Conservation (phyloP, 1,284 basidiomycete genomes). For the Marasmius tenuissimus region DNA sequence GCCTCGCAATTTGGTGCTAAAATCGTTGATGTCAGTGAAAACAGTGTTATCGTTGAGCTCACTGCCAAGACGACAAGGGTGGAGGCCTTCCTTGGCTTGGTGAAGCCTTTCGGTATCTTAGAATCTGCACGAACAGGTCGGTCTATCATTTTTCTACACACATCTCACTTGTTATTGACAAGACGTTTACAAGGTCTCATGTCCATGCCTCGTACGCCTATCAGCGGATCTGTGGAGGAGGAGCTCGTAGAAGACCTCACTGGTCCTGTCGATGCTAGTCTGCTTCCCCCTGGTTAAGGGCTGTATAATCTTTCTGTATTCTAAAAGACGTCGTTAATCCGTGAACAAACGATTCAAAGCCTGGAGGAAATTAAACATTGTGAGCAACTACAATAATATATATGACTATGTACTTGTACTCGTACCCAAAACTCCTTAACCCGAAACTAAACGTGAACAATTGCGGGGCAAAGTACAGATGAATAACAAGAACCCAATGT, state of each 20-base stretch:
- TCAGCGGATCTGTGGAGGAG: constrained; percentile 65
- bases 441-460: background rate
- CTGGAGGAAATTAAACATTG: background rate
- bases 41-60: constrained; percentile 94
- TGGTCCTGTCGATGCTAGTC: constrained; percentile 75
- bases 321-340: background rate
- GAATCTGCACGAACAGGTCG: constrained; percentile 91
- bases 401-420: background rate
- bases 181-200: constrained; percentile 71
- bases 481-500: background rate
- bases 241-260: constrained; percentile 48
- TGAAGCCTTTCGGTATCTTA: constrained; percentile 94
- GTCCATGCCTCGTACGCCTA: constrained; percentile 95
- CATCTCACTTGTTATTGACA: background rate
- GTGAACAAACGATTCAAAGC: background rate
- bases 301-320: background rate
- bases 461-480: background rate
- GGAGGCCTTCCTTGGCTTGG: constrained; percentile 89
- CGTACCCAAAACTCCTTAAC: background rate
- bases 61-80: constrained; percentile 90
- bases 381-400: background rate
- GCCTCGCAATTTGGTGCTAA: constrained; percentile 89
- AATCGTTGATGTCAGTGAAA: constrained; percentile 93
- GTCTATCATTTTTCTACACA: constrained; percentile 23
- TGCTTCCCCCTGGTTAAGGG: constrained; percentile 87